Conservation (phyloP, 441 rosid species). For the Capsella rubella region DNA sequence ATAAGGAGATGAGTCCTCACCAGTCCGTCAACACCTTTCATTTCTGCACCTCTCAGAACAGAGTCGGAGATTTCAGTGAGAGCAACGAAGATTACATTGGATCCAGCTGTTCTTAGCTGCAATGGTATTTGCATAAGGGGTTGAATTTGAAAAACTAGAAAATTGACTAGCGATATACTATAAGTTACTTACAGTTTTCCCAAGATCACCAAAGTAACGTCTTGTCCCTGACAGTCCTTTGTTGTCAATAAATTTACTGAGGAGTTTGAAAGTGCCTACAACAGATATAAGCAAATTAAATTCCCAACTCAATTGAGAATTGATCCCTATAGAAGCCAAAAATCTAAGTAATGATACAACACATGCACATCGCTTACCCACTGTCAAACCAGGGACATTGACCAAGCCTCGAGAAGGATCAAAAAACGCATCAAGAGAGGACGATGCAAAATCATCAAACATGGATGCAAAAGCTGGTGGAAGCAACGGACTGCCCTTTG, state of each 20-base stretch:
- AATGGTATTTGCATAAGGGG: conserved; percentile 45
- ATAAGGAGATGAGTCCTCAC: conserved; percentile 50
- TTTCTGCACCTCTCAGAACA: conserved; percentile 88
- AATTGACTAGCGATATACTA: conserved; percentile 23
- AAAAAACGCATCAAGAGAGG: conserved; percentile 94
- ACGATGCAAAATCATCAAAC: conserved; percentile 92
- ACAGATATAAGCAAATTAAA: conserved; percentile 33
- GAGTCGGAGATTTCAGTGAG: conserved; percentile 96
- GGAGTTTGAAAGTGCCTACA: conserved; percentile 86
- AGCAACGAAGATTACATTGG: conserved; percentile 85
- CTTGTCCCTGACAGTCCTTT: conserved; percentile 91
- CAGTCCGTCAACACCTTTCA: conserved; percentile 96
- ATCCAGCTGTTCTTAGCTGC: conserved; percentile 91
- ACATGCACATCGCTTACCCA: conserved; percentile 60
- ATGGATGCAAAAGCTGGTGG: conserved; percentile 91
- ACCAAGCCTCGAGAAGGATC: conserved; percentile 87
- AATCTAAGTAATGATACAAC: conserved; percentile 19
- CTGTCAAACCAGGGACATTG: conserved; percentile 83
- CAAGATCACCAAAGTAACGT: conserved; percentile 95
- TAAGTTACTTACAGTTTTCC: conserved; percentile 74
- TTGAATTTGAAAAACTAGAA: conserved; percentile 27
- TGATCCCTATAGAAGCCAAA: conserved; percentile 26
- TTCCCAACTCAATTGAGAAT: conserved; percentile 12
- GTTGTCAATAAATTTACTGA: conserved; percentile 75
- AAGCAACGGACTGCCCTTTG: conserved; percentile 92